A percentile compares a stretch with the other conserved stretches of the same genome.
Evolutionary conservation across 352 stramenopile species (phyloP).

Genomic region (Pythium monospermum): DNA sequence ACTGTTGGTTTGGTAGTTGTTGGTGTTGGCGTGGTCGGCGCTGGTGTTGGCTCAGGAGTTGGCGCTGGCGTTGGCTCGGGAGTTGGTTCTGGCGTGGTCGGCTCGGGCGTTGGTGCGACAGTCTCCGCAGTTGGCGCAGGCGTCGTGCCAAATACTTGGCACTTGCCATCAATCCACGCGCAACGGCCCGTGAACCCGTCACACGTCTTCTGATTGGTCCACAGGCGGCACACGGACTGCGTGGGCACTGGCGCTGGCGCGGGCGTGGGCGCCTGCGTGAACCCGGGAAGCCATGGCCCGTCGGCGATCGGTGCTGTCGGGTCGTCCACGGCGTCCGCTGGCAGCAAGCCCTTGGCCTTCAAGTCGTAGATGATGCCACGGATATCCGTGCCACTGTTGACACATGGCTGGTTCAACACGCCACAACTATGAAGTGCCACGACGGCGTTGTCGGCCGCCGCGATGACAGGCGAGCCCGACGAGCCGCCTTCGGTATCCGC

Average conservation of each 20-base stretch:
- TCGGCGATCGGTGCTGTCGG: slow-evolving; percentile 10
- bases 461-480: slow-evolving; percentile 41
- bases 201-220: neutral
- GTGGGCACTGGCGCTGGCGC: slow-evolving; percentile 14
- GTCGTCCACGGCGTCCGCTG: slow-evolving; percentile 24
- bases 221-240: neutral
- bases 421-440: slow-evolving; percentile 49
- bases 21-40: too few species aligned
- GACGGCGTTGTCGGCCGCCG: slow-evolving; percentile 33
- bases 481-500: slow-evolving; percentile 43
- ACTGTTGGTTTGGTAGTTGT: too few species aligned
- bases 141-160: too few species aligned
- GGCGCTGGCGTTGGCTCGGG: too few species aligned
- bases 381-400: slow-evolving; percentile 33
- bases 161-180: too few species aligned
- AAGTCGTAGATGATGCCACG: slow-evolving; percentile 31
- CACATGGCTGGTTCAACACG: slow-evolving; percentile 14
- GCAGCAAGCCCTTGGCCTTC: slow-evolving; percentile 20
- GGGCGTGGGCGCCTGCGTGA: too few species aligned
- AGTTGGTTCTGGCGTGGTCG: too few species aligned
- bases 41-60: too few species aligned
- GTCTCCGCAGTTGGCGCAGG: too few species aligned
- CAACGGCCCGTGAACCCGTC: too few species aligned
- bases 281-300: slow-evolving; percentile 16
- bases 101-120: too few species aligned